Conservation (phyloP, 306 rosid genomes). For the Argentina anserina region DNA sequence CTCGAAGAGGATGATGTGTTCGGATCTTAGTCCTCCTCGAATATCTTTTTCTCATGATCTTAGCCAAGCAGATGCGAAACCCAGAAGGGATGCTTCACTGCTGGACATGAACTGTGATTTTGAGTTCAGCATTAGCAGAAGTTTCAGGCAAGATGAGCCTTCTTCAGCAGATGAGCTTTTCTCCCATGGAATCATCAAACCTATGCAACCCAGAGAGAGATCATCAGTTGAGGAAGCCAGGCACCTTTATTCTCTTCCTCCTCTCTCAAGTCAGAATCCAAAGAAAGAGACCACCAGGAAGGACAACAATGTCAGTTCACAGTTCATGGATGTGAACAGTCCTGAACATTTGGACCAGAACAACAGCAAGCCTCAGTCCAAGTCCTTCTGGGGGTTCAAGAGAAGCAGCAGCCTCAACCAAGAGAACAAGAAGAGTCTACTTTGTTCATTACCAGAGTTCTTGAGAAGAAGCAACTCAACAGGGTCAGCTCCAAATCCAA, state of each 20-base stretch:
- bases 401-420: constrained; percentile 80
- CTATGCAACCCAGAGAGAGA: constrained; percentile 43
- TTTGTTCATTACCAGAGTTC: constrained; percentile 44
- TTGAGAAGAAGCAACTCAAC: constrained; percentile 77
- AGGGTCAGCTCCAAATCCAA: constrained; percentile 55
- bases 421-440: constrained; percentile 47
- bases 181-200: constrained; percentile 73
- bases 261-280: constrained; percentile 24
- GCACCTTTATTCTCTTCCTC: constrained; percentile 51
- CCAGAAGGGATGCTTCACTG: constrained; percentile 40
- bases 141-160: constrained; percentile 34
- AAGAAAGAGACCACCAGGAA: constrained; percentile 40
- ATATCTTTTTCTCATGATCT: constrained; percentile 67
- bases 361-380: constrained; percentile 39
- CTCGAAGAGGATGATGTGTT: constrained; percentile 41
- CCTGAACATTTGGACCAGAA: constrained; percentile 27
- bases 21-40: constrained; percentile 65
- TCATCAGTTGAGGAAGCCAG: constrained; percentile 1
- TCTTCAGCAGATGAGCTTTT: constrained; percentile 89
- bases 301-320: constrained; percentile 9
- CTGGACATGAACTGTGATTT: constrained; percentile 64
- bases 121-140: constrained; percentile 54
- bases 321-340: constrained; percentile 11
- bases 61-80: constrained; percentile 21
- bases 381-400: constrained; percentile 83